A percentile compares a stretch with the other conserved stretches of the same genome.
Evolutionary conservation across 768 basidiomycete species (phyloP).

Genomic region (Kwoniella newhampshirensis): DNA sequence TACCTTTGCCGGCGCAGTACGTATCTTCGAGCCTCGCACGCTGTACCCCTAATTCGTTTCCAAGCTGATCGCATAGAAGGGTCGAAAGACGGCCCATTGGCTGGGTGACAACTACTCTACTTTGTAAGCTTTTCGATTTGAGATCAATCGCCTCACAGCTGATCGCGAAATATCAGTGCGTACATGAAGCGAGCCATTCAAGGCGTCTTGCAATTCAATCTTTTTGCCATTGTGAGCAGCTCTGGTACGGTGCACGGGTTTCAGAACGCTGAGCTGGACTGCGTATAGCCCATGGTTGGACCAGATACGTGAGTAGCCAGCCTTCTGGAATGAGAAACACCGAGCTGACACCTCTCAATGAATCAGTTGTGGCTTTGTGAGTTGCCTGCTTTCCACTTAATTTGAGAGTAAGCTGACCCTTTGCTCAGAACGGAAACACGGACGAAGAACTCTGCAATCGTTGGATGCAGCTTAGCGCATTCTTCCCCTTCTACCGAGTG

Average conservation of each 20-base stretch:
- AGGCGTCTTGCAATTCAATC: conserved; percentile 76
- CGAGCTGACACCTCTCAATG: not conserved
- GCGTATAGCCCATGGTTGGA: conserved; percentile 73
- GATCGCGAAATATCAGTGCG: conserved; percentile 49
- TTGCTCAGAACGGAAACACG: conserved; percentile 59
- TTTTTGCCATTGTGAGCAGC: conserved; percentile 56
- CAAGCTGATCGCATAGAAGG: not conserved
- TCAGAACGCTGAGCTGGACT: no score
- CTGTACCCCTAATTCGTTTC: not conserved
- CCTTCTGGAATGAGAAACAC: no score
- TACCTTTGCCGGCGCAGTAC: conserved; percentile 47
- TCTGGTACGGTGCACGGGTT: no score
- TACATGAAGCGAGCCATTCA: conserved; percentile 71
- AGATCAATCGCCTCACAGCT: not conserved
- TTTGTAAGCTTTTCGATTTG: conserved; percentile 53
- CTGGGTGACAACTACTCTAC: conserved; percentile 75
- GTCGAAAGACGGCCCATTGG: conserved; percentile 35
- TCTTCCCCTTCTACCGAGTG: conserved; percentile 71
- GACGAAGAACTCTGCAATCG: conserved; percentile 78
- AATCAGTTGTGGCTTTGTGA: conserved; percentile 15
- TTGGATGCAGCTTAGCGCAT: conserved; percentile 84
- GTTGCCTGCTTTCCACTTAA: not conserved
- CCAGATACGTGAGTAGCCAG: conserved; percentile 74
- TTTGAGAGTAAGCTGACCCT: not conserved
- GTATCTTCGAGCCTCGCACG: not conserved